Percentiles rank a stretch among this genome's conserved stretches.
phyloP scores from a whole-genome alignment of 2,329 filamentous ascomycete genomes.

The Cladophialophora psammophila region DNA sequence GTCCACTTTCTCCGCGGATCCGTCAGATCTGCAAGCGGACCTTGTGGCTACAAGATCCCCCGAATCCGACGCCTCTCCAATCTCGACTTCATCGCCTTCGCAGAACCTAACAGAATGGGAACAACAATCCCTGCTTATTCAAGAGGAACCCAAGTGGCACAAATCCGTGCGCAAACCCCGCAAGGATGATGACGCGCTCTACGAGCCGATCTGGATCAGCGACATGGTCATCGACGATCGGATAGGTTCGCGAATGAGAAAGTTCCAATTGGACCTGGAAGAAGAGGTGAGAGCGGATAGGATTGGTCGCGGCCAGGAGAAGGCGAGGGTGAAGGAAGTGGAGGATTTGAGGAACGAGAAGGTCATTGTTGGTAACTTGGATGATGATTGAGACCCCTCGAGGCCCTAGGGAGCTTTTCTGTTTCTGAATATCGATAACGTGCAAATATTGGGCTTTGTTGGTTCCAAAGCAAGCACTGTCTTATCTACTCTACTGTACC shows the following conservation, averaged over 20 bases:
- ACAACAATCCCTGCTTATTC: constrained; percentile 68
- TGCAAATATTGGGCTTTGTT: not conserved
- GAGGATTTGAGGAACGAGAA: constrained; percentile 51
- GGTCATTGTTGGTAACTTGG: constrained; percentile 49
- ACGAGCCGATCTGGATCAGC: constrained; percentile 77
- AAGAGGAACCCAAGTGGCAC: constrained; percentile 83
- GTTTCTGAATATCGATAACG: not conserved
- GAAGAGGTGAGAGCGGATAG: constrained; percentile 72
- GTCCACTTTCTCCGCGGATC: constrained; percentile 19
- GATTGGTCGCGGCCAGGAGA: constrained; percentile 70
- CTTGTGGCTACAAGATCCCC: constrained; percentile 52
- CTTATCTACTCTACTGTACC: constrained; percentile 1
- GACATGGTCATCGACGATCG: constrained; percentile 78
- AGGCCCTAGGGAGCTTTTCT: not conserved
- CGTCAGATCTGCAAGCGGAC: constrained; percentile 32
- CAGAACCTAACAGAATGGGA: constrained; percentile 59
- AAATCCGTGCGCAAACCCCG: constrained; percentile 72
- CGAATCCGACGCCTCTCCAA: constrained; percentile 54
- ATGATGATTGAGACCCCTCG: constrained; percentile 20
- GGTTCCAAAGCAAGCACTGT: not conserved
- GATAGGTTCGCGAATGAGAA: constrained; percentile 79
- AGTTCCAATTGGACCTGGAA: constrained; percentile 73
- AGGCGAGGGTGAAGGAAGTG: constrained; percentile 56
- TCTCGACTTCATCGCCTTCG: constrained; percentile 39
- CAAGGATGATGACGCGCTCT: constrained; percentile 56